Evolutionary conservation across 768 basidiomycete genomes (phyloP), one percentile per base, ranked within the genome.

Genomic region (Strobilomyces confusus): DNA sequence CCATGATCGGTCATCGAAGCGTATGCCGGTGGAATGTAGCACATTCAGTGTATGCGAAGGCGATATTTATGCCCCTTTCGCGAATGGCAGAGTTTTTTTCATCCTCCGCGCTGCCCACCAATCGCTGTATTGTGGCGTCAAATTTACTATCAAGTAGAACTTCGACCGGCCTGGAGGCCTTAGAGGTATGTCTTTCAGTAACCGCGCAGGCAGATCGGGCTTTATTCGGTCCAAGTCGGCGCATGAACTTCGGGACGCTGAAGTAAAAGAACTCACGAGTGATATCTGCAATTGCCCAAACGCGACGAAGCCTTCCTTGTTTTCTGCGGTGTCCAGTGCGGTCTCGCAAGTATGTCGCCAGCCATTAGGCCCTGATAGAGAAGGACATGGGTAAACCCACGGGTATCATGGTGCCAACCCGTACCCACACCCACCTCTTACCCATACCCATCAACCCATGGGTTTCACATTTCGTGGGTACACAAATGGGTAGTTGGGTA

Each of bases 1-100:
- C 79, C 79, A 6, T 61, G 59, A 34, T 78, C 76, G 42, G 79
- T 80, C 13, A 79, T 80, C 45, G 71, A 78, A 37, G 73, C 76
- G 58, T 78, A 74, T 52, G 56, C 46, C 32, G 45, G 32, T 30
- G 25, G 30, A 34, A 43, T 23, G 49, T 59, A 61, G 56, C 4
- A n/a, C 20, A 32, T 20, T 20, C 30, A 20, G 9, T 12, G 34
- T 15, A 36, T 6, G 6, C 15, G 4, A 36, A 3, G 32, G 15
- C 34, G 34, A 3, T 14, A 36, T 36, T 36, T 7, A 17, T 36
- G 6, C 5, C 6, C 15, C 14, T 15, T 15, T 36, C 6, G 34
- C 15, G 34, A 36, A 36, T 33, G 48, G 14, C 34, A 14, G 15
- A 2, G 3, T 36, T 14, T 9, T 13, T 33, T 13, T 33, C 32